Evolutionary conservation across 106 monocot species (phyloP), one percentile per base, ranked within the genome.

Genomic region (Ottelia alismoides): DNA sequence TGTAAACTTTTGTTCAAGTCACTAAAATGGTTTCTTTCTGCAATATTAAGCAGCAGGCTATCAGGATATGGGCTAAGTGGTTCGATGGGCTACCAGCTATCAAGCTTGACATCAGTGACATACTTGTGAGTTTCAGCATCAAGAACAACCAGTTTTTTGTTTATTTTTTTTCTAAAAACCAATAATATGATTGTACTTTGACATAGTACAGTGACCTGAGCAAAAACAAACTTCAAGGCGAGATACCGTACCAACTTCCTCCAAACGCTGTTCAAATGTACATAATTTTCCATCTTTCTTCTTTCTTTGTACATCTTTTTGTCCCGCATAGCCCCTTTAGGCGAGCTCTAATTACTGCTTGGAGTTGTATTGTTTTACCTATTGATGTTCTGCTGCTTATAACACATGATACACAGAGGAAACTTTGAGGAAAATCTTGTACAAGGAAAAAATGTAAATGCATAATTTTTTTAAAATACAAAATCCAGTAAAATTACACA

Each of bases 201-300:
- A 60, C 77, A 52, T 88, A 73, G 81, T 76, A 77, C 89, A 89
- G 96, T 72, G 96, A 96, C 62, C 28, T 96, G 64, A 96, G 96
- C 82, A 81, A 82, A 49, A 96, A 96, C 71, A 89, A 96, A 30
- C 63, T 96, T 65, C 69, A 79, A 11, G 89, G 89, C 49, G 89
- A 85, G 59, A 85, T 96, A 48, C 96, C 96, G 14, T 96, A 96
- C 65, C 96, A 89, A 57, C 96, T 96, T 65, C 96, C 96, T 24
- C 96, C 96, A 22, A 96, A 82, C 61, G 43, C 63, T n/a, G 49
- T 62, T 62, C 71, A 79, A n/a, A 20, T 96, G 96, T 88, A 76
- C 70, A 84, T 71, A 20, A 45, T 31, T 66, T 63, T 18, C 40
- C 23, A 17, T 32, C 22, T 54, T 55, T 12, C 0, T 6, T 12